These are phyloP conservation scores for Stachybotrys chartarum DNA, from an alignment of 2,329 filamentous ascomycete genomes.

Conservation along the genomic window DNA sequence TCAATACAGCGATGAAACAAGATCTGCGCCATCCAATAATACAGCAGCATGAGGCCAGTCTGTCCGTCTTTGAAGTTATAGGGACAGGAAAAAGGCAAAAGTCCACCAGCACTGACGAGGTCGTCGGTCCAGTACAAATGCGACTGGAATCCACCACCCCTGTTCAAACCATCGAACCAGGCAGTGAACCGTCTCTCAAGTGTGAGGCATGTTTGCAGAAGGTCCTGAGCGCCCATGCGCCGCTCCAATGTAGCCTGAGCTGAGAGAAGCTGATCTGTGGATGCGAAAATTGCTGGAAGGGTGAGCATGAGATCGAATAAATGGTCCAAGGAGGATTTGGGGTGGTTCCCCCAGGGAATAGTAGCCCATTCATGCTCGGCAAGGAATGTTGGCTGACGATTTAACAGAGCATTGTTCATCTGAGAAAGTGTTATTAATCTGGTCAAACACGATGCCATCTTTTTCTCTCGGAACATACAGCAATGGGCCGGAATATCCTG, in stretches of 20 bases:
- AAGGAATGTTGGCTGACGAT: constrained; percentile 43
- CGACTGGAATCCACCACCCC: constrained; percentile 17
- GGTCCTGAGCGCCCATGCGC: constrained; percentile 36
- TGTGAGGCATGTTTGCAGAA: constrained; percentile 39
- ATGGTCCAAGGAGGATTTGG: constrained; percentile 42
- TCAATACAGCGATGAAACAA: constrained; percentile 42
- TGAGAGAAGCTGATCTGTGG: constrained; percentile 33
- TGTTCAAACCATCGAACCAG: constrained; percentile 33
- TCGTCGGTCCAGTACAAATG: constrained; percentile 34
- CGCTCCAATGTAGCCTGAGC: constrained; percentile 32
- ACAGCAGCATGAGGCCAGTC: constrained; percentile 40
- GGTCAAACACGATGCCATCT: not conserved
- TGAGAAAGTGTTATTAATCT: constrained; percentile 12
- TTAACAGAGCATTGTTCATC: constrained; percentile 41
- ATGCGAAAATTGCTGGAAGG: constrained; percentile 39
- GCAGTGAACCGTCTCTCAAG: constrained; percentile 39
- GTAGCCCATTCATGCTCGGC: constrained; percentile 42
- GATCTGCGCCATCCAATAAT: constrained; percentile 47
- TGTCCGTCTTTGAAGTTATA: constrained; percentile 37
- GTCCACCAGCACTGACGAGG: constrained; percentile 16
- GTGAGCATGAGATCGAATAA: constrained; percentile 44
- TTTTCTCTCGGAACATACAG: constrained; percentile 30
- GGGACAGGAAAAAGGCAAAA: constrained; percentile 36
- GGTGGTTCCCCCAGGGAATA: constrained; percentile 43
- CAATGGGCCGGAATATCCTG: constrained; percentile 44